phyloP scores from a whole-genome alignment of 2,329 filamentous ascomycete genomes.

The Graphiopsis chlorocephala region DNA sequence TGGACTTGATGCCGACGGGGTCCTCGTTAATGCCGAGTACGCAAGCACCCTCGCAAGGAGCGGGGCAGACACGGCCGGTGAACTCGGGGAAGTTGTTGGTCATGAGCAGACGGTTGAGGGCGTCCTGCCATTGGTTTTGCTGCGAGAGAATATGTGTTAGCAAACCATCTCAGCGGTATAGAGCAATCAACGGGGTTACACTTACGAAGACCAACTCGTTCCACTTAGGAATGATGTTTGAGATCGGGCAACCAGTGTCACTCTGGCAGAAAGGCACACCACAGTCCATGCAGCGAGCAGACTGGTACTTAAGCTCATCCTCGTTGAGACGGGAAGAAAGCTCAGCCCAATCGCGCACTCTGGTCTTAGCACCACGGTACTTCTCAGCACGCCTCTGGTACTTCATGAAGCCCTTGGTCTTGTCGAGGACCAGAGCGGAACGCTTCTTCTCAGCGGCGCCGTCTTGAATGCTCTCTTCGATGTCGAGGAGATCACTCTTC shows the following conservation, averaged over 20 bases:
- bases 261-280: conserved; percentile 98
- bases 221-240: conserved; percentile 97
- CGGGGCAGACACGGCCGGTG: conserved; percentile 93
- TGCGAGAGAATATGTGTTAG: conserved; percentile 12
- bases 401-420: conserved; percentile 97
- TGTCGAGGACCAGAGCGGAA: conserved; percentile 88
- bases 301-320: conserved; percentile 95
- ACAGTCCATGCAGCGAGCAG: conserved; percentile 97
- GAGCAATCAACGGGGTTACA: not conserved
- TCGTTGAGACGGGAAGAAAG: conserved; percentile 82
- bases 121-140: conserved; percentile 80
- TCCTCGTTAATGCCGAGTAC: conserved; percentile 96
- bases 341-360: conserved; percentile 91
- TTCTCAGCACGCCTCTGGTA: conserved; percentile 91
- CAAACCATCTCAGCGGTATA: not conserved
- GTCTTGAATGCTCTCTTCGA: conserved; percentile 88
- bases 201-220: conserved; percentile 67
- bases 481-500: conserved; percentile 69
- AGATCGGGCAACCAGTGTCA: conserved; percentile 91
- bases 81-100: conserved; percentile 99
- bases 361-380: conserved; percentile 78
- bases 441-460: conserved; percentile 84
- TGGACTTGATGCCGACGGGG: conserved; percentile 96
- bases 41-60: conserved; percentile 93
- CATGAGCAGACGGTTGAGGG: conserved; percentile 85